Evolutionary conservation across 495 filamentous ascomycete species (phyloP).

Genomic region (Aspergillus funiculosus): DNA sequence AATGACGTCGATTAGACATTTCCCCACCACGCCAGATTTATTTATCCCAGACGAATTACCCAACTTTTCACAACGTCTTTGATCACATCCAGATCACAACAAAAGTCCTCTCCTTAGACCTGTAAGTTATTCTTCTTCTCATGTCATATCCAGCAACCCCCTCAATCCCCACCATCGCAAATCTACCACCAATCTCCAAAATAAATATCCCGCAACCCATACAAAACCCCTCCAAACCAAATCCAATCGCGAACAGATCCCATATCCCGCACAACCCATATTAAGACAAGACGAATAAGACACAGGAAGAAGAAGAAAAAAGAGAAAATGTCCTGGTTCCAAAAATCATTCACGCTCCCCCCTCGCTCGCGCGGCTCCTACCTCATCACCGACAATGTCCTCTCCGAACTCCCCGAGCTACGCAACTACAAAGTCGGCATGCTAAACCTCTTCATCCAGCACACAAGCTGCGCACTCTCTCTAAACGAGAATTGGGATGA

Average conservation of each 20-base stretch:
- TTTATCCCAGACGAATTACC: constrained; percentile 1
- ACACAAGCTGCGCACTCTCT: constrained; percentile 79
- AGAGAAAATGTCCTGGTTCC: constrained; percentile 65
- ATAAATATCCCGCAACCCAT: background rate
- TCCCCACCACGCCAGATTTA: constrained; percentile 10
- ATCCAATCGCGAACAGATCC: too few relatives aligned
- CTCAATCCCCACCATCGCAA: background rate
- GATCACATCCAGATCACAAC: background rate
- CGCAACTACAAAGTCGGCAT: constrained; percentile 75
- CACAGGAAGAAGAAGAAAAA: background rate
- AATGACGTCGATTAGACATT: constrained; percentile 17
- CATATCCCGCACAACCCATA: background rate
- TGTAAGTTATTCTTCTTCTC: too few relatives aligned
- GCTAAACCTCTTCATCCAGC: constrained; percentile 83
- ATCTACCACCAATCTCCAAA: background rate
- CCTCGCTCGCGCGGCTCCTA: constrained; percentile 72
- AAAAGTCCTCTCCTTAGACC: too few relatives aligned
- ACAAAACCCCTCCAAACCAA: background rate
- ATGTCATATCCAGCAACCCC: background rate
- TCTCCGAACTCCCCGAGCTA: constrained; percentile 66
- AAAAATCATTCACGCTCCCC: constrained; percentile 75
- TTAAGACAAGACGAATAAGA: background rate
- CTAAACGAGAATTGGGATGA: constrained; percentile 94
- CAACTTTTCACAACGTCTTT: background rate
- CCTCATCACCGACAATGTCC: constrained; percentile 74